Base-by-base conservation (phyloP, 2,329 filamentous ascomycete species). In the Cordyceps farinosa region DNA sequence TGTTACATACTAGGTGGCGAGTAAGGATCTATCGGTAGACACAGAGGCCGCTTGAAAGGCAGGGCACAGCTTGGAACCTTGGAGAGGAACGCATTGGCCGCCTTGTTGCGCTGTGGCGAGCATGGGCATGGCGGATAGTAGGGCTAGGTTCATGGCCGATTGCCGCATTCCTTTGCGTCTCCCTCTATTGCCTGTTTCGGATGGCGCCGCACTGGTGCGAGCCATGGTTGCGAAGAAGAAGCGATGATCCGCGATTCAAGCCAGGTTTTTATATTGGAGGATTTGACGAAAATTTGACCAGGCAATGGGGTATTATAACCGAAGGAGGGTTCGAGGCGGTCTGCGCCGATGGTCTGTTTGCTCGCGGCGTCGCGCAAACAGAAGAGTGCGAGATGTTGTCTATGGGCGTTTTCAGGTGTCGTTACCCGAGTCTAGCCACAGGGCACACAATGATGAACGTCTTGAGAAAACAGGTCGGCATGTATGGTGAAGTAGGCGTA, bases 31-130 rank as follows among this genome's bases (percentile, higher is more conserved):
- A 71, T 84, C 82, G 40, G 85, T 90, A 38, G 89, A 91, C 65
- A 96, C 81, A 0, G 90, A 92, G 7, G 90, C 86, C 47, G 82
- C 80, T 73, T 84, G 82, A 74, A 92, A 96, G 3, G 90, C 89
- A 53, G 88, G 81, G 75, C 91, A 96, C 61, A 82, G 76, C 5
- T 81, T 87, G 38, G 91, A 94, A 65, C 83, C 87, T 63, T 84
- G 77, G 42, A 96, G 82, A 34, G 91, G 87, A 69, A 95, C 84
- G 74, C 91, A 83, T 44, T 72, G 66, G 17, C 61, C 64, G 15
- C 65, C 66, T 34, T 64, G 62, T 61, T 77, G 74, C 81, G 73
- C 77, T 72, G 71, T 67, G 42, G 73, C 72, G 47, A 77, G 65
- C 34, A 65, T 63, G n/a, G 72, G 70, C 13, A 71, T 65, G 15